Conservation (phyloP, 257 asterid species). For the Przewalskia tangutica region DNA sequence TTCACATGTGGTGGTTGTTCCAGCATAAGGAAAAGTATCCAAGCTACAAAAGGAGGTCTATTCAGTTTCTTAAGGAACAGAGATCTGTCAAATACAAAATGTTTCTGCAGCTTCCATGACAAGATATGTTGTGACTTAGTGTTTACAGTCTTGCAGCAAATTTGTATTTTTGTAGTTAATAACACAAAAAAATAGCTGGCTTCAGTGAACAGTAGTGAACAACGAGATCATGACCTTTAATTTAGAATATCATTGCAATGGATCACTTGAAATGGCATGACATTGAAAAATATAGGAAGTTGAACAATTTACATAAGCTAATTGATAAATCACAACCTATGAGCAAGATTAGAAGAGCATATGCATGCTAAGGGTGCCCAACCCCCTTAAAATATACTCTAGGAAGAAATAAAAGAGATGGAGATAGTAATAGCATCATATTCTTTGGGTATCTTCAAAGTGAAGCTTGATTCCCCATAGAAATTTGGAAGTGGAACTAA, state of each 20-base stretch:
- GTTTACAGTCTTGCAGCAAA: neutral
- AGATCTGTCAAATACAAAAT: neutral
- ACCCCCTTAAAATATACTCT: neutral
- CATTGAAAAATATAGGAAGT: neutral
- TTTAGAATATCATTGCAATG: neutral
- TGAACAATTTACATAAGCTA: neutral
- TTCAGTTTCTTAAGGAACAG: neutral
- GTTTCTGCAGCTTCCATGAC: neutral
- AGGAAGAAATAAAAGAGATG: neutral
- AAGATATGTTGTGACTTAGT: neutral
- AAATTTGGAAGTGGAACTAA: neutral
- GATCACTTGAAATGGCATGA: neutral
- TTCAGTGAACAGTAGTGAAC: neutral
- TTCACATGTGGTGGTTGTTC: slow-evolving; percentile 98
- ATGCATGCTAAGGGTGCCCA: neutral
- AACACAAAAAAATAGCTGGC: neutral
- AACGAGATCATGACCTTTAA: neutral
- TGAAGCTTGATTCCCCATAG: neutral
- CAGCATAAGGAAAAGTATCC: slow-evolving; percentile 99
- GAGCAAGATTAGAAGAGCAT: neutral
- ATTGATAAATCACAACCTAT: neutral
- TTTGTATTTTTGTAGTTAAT: neutral
- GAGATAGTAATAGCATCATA: neutral
- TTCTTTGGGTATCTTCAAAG: neutral
- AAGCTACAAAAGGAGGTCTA: slow-evolving; percentile 34